A percentile compares a stretch with the other conserved stretches of the same genome.
Evolutionary conservation across 148 eudicot genomes (phyloP).

Genomic region (Simmondsia chinensis): DNA sequence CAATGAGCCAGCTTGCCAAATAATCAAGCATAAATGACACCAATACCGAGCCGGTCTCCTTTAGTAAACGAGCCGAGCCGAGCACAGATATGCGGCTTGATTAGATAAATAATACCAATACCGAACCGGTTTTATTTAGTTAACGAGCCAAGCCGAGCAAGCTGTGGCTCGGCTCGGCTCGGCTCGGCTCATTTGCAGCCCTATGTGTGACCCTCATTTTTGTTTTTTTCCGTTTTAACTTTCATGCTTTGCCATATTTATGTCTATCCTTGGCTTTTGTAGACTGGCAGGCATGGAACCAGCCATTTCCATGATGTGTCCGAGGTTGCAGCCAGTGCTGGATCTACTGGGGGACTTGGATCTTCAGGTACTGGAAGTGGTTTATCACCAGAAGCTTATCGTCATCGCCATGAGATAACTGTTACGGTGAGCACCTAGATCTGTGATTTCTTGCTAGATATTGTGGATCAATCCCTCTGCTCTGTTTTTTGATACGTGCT

Average conservation of each 20-base stretch:
- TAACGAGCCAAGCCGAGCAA: no score
- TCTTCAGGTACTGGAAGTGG: conserved; percentile 28
- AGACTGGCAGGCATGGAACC: conserved; percentile 32
- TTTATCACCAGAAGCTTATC: conserved; percentile 66
- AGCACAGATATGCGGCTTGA: no score
- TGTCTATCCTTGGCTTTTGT: conserved; percentile 6
- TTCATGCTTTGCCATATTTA: not conserved
- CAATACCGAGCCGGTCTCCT: no score
- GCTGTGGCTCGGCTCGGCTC: no score
- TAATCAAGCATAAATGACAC: no score
- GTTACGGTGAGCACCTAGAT: conserved; percentile 47
- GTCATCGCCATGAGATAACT: conserved; percentile 73
- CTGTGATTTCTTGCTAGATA: not conserved
- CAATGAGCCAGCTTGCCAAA: no score
- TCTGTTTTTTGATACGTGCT: no score
- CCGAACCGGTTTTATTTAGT: no score
- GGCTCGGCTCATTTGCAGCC: no score
- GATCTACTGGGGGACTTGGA: conserved; percentile 19
- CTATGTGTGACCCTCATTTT: not conserved
- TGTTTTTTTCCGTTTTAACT: not conserved
- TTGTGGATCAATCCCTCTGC: no score
- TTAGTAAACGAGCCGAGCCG: no score
- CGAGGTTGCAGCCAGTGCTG: conserved; percentile 25
- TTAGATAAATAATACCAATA: no score
- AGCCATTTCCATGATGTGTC: conserved; percentile 12